phyloP scores from a whole-genome alignment of 345 rosid genomes.

The Salix dunnii region DNA sequence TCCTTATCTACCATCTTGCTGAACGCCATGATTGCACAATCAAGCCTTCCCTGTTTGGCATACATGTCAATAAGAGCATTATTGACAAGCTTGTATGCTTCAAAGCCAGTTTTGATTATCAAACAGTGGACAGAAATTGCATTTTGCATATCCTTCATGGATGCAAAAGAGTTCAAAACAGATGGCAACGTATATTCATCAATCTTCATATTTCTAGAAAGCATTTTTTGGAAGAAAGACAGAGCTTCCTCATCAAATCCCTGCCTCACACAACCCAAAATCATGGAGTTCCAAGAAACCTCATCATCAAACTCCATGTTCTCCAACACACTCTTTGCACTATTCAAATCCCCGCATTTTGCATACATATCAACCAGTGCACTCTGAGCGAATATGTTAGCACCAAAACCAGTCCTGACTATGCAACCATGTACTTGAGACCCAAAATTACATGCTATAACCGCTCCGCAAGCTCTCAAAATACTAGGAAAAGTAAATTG shows the following conservation, averaged over 20 bases:
- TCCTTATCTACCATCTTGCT: slow-evolving; percentile 60
- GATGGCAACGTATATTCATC: slow-evolving; percentile 73
- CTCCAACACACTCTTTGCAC: slow-evolving; percentile 49
- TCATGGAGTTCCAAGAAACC: slow-evolving; percentile 82
- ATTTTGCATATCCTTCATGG: slow-evolving; percentile 33
- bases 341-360: slow-evolving; percentile 59
- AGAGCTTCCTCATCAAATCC: slow-evolving; percentile 65
- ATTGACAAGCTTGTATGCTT: slow-evolving; percentile 51
- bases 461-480: slow-evolving; percentile 64
- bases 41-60: slow-evolving; percentile 65
- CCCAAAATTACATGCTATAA: slow-evolving; percentile 49
- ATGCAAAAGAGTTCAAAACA: slow-evolving; percentile 61
- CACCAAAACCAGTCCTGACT: slow-evolving; percentile 58
- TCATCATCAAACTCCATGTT: slow-evolving; percentile 53
- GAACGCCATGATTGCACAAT: slow-evolving; percentile 56
- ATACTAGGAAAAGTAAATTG: slow-evolving; percentile 80
- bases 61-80: slow-evolving; percentile 89
- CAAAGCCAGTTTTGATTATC: slow-evolving; percentile 71
- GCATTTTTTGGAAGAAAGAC: slow-evolving; percentile 60
- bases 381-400: slow-evolving; percentile 68
- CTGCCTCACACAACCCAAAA: slow-evolving; percentile 65
- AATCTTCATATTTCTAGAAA: slow-evolving; percentile 43
- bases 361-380: slow-evolving; percentile 83
- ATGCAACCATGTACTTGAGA: slow-evolving; percentile 69
- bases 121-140: slow-evolving; percentile 64